Conservation (phyloP, 129 eudicot species). For the Silybum marianum region DNA sequence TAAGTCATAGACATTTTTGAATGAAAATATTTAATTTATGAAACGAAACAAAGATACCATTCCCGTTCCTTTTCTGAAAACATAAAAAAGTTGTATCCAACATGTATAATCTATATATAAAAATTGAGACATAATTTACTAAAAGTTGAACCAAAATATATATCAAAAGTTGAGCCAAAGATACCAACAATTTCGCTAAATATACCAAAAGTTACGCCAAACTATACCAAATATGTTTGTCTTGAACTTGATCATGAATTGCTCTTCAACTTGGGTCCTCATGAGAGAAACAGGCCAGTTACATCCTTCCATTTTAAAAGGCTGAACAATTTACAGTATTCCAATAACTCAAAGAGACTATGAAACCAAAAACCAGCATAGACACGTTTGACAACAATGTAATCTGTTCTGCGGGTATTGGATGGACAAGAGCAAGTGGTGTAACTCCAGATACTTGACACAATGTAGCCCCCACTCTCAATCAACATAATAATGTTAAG, state of each 20-base stretch:
- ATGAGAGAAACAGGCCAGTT: not conserved
- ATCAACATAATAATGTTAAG: not conserved
- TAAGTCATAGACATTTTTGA: too few relatives aligned
- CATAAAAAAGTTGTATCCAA: too few relatives aligned
- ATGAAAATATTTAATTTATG: too few relatives aligned
- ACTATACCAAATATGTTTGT: not conserved
- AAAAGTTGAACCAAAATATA: too few relatives aligned
- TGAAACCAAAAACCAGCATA: not conserved
- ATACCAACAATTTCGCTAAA: too few relatives aligned
- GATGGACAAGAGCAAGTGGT: conserved; percentile 7
- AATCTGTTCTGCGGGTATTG: conserved; percentile 4
- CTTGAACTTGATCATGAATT: not conserved
- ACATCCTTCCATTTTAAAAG: not conserved
- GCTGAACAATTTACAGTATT: not conserved
- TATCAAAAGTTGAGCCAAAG: too few relatives aligned
- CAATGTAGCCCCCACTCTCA: conserved; percentile 19
- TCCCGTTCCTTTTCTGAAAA: too few relatives aligned
- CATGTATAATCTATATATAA: too few relatives aligned
- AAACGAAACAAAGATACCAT: too few relatives aligned
- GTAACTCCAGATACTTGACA: not conserved
- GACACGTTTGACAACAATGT: not conserved
- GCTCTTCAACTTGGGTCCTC: not conserved
- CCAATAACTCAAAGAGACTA: conserved; percentile 7
- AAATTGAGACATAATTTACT: too few relatives aligned
- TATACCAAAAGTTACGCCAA: too few relatives aligned